phyloP scores from a whole-genome alignment of 495 filamentous ascomycete species.

The Aspergillus panamensis region DNA sequence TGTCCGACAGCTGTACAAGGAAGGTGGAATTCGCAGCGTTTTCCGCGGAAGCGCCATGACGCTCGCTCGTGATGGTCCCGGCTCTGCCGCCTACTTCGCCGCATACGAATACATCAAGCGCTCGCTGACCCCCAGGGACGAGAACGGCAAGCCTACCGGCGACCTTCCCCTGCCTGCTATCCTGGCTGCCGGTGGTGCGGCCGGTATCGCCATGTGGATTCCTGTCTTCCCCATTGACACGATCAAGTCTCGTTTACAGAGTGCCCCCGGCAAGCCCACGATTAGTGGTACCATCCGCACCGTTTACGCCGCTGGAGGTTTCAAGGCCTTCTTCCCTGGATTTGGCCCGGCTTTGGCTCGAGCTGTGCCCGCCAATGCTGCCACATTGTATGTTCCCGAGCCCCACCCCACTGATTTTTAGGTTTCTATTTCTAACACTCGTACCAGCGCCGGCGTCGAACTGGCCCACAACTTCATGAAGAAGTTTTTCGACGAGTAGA shows the following conservation, averaged over 20 bases:
- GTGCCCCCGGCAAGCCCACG: slow-evolving; percentile 80
- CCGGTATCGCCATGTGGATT: slow-evolving; percentile 98
- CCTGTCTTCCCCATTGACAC: slow-evolving; percentile 98
- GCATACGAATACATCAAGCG: slow-evolving; percentile 95
- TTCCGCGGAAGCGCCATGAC: slow-evolving; percentile 91
- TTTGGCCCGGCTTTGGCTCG: slow-evolving; percentile 89
- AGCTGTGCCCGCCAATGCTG: slow-evolving; percentile 93
- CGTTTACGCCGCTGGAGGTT: slow-evolving; percentile 73
- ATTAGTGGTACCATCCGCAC: slow-evolving; percentile 74
- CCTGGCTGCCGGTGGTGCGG: slow-evolving; percentile 80
- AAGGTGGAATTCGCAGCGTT: slow-evolving; percentile 84
- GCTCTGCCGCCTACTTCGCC: slow-evolving; percentile 92
- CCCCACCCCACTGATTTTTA: no score
- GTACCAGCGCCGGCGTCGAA: slow-evolving; percentile 64
- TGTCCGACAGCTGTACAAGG: slow-evolving; percentile 89
- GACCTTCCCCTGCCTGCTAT: slow-evolving; percentile 78
- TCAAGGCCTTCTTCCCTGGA: slow-evolving; percentile 96
- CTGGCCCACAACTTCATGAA: slow-evolving; percentile 79
- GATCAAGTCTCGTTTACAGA: slow-evolving; percentile 91
- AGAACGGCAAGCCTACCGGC: slow-evolving; percentile 61
- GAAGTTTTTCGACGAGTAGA: slow-evolving; percentile 52
- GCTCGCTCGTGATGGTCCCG: slow-evolving; percentile 88
- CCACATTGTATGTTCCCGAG: slow-evolving; percentile 54
- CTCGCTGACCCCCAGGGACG: slow-evolving; percentile 79
- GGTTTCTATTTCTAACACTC: slow-evolving; percentile 30